Percentiles rank a stretch among this genome's conserved stretches.
Evolutionary conservation across 306 rosid genomes (phyloP).

Genomic region (Lagenaria siceraria): DNA sequence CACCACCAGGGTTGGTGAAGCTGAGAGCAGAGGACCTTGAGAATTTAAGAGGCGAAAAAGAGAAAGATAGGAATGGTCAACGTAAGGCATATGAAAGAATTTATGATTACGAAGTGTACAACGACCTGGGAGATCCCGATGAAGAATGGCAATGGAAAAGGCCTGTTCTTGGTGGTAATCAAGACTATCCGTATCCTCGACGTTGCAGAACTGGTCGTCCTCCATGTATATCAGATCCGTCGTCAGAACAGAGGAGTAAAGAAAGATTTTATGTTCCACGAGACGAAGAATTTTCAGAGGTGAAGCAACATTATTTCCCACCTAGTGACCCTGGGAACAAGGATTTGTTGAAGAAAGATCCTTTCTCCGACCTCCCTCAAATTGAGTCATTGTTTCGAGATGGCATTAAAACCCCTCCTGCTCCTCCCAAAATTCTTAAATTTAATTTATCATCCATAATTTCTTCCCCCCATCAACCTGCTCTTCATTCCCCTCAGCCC

Average conservation of each 20-base stretch:
- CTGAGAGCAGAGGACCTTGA: slow-evolving; percentile 29
- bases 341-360: neutral
- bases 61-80: neutral
- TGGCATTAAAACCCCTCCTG: neutral
- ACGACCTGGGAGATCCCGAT: slow-evolving; percentile 24
- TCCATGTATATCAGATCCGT: neutral
- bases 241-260: slow-evolving; percentile 30
- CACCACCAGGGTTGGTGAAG: slow-evolving; percentile 24
- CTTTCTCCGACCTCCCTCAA: slow-evolving; percentile 20
- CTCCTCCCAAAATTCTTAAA: neutral
- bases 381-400: neutral
- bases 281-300: slow-evolving; percentile 5
- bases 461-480: neutral
- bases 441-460: neutral
- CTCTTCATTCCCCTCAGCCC: no score
- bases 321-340: neutral
- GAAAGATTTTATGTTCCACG: slow-evolving; percentile 41
- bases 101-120: slow-evolving; percentile 42
- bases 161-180: slow-evolving; percentile 12
- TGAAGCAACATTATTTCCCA: neutral
- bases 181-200: slow-evolving; percentile 4
- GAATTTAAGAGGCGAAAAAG: slow-evolving; percentile 10
- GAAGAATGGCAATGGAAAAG: neutral
- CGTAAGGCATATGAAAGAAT: slow-evolving; percentile 17
- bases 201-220: slow-evolving; percentile 18